Conservation (phyloP, 2,329 filamentous ascomycete species). For the Aureobasidium lini region DNA sequence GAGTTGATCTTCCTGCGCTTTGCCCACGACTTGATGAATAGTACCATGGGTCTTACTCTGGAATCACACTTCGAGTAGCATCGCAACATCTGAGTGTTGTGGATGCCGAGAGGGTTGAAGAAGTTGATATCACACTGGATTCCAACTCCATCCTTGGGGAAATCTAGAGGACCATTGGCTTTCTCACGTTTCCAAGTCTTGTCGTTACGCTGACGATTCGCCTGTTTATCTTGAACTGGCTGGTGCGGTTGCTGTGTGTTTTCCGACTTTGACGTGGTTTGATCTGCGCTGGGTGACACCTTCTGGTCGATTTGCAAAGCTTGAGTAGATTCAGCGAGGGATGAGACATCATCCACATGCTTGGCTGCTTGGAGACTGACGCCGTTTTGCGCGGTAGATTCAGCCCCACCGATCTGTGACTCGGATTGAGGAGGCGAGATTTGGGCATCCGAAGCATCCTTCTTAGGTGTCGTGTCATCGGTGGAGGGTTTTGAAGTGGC, state of each 20-base stretch:
- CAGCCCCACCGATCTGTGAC: not conserved
- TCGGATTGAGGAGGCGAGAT: not conserved
- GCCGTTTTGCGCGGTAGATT: not conserved
- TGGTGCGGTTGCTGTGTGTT: not conserved
- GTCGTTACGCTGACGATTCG: slow-evolving; percentile 14
- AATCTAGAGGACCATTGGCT: slow-evolving; percentile 55
- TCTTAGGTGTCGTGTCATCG: slow-evolving; percentile 11
- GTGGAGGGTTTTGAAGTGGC: slow-evolving; percentile 14
- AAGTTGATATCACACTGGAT: slow-evolving; percentile 93
- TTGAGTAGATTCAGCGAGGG: not conserved
- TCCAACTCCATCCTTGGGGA: slow-evolving; percentile 68
- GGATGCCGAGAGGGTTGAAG: slow-evolving; percentile 70
- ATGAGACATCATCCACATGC: not conserved
- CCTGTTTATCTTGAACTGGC: not conserved
- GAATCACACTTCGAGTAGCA: slow-evolving; percentile 76
- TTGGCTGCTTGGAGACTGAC: not conserved
- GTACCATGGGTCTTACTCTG: slow-evolving; percentile 67
- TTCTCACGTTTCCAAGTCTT: slow-evolving; percentile 39
- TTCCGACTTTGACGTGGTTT: not conserved
- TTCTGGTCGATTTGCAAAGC: not conserved
- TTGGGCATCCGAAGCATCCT: not conserved
- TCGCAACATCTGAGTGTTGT: slow-evolving; percentile 74
- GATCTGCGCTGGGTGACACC: not conserved
- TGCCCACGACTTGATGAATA: slow-evolving; percentile 89
- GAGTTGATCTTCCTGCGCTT: slow-evolving; percentile 80